These are phyloP conservation scores for Cyanophora paradoxa DNA, from an alignment of 78 protist genomes.

Conservation along the genomic window DNA sequence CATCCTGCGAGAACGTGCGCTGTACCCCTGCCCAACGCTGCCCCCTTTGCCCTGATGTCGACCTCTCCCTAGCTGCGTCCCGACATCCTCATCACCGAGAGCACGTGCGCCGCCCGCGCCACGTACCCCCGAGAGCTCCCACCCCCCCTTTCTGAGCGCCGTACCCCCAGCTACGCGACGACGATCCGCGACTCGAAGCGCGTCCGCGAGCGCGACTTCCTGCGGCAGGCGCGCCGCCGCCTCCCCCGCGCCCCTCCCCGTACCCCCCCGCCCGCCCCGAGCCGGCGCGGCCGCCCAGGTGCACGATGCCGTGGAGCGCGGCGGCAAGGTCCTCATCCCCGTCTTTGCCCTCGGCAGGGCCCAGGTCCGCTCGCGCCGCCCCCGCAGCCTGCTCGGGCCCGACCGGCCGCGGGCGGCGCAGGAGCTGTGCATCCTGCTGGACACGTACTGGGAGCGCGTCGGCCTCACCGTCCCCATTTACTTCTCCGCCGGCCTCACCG, in stretches of 20 bases:
- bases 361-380: too few relatives aligned
- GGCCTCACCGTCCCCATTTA: conserved; percentile 80
- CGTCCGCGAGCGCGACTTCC: conserved; percentile 85
- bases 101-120: conserved; percentile 63
- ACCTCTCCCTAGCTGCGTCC: conserved; percentile 47
- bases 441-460: conserved; percentile 86
- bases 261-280: too few relatives aligned
- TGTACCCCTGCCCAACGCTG: background rate
- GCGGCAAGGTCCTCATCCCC: conserved; percentile 90
- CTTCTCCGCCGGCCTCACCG: conserved; percentile 58
- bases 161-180: conserved; percentile 56
- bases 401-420: conserved; percentile 32
- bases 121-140: background rate
- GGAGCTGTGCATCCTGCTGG: conserved; percentile 89
- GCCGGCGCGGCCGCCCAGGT: conserved; percentile 42
- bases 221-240: conserved; percentile 37
- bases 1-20: conserved; percentile 7
- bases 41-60: background rate
- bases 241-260: too few relatives aligned
- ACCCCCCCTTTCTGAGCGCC: background rate
- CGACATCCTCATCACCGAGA: conserved; percentile 89
- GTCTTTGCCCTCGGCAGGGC: conserved; percentile 96
- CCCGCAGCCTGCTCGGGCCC: too few relatives aligned
- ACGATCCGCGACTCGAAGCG: conserved; percentile 87
- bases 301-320: conserved; percentile 60